Base-by-base conservation (phyloP, 441 rosid genomes). In the Gossypium aridum region DNA sequence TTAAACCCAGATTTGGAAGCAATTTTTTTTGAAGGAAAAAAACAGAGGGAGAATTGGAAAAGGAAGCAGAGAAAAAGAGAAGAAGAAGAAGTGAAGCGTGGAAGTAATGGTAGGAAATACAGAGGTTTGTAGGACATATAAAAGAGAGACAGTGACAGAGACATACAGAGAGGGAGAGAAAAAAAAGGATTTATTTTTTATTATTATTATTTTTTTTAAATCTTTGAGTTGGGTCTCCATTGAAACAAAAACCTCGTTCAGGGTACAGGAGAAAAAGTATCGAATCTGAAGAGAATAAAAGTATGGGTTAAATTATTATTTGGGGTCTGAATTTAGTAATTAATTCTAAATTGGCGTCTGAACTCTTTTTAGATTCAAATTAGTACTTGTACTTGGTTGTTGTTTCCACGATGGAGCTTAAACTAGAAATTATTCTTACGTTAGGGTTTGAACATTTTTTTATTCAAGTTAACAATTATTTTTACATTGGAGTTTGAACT, bases 271-370 rank as follows among this genome's bases (percentile, higher is more conserved):
- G 80, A 83, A 86, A 81, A 86, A 86, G 82, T 78, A 75, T 83
- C 85, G 79, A 85, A 80, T 81, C 85, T 85, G 81, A 85, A 82
- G 85, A 81, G 88, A 88, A 85, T 86, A 86, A 86, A 86, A 31
- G 1, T 4, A 31, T 31, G 7, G 37, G 7, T 31, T 31, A 31
- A 31, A 31, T 31, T 31, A 31, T 5, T 31, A 5, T 5, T 31
- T 31, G 37, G 37, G 34, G 37, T 31, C 37, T 31, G 37, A 4
- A 4, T 31, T 31, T 31, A 31, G 37, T 31, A 31, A 31, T 5
- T 31, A 31, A 31, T 31, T 31, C 1, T 31, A 4, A 4, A 31
- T 31, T 31, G 37, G 37, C 0, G 37, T 5, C 37, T 5, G 37
- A 31, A 31, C 7, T 31, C 37, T 31, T 31, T 31, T 31, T 5